Percentiles rank a stretch among this genome's conserved stretches.
Evolutionary conservation across 2,329 filamentous ascomycete genomes (phyloP).

Genomic region (Arthrinium puccinioides): DNA sequence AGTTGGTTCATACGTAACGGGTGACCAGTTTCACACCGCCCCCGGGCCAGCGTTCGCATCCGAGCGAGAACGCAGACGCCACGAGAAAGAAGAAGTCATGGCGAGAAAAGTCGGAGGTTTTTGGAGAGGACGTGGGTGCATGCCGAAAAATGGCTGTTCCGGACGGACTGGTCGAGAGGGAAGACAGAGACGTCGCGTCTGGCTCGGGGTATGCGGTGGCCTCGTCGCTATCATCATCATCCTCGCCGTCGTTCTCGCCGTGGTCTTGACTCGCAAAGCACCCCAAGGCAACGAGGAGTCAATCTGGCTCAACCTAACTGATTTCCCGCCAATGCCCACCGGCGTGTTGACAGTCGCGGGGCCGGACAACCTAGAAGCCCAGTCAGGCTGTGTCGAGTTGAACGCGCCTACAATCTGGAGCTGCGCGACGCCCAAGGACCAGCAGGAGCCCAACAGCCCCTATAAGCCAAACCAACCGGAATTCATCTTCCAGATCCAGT

Average conservation of each 20-base stretch:
- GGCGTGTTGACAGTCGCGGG: conserved; percentile 74
- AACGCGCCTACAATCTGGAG: conserved; percentile 66
- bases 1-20: conserved; percentile 36
- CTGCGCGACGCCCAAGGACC: conserved; percentile 73
- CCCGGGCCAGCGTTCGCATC: conserved; percentile 33
- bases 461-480: conserved; percentile 65
- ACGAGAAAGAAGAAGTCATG: conserved; percentile 59
- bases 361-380: conserved; percentile 57
- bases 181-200: conserved; percentile 55
- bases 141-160: conserved; percentile 57
- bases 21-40: conserved; percentile 33
- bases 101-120: conserved; percentile 51
- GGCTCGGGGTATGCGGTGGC: conserved; percentile 41
- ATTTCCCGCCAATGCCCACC: conserved; percentile 79
- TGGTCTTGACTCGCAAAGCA: conserved; percentile 42
- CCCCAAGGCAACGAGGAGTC: conserved; percentile 26
- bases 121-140: conserved; percentile 59
- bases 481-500: conserved; percentile 72
- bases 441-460: conserved; percentile 56
- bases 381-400: conserved; percentile 63
- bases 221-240: conserved; percentile 51
- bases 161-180: conserved; percentile 57
- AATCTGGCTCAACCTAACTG: conserved; percentile 76
- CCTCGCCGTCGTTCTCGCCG: conserved; percentile 49
- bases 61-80: conserved; percentile 45